Percentiles rank a stretch among this genome's conserved stretches.
Conservation (phyloP, 1,139 yeast species). For the Spathaspora sp. region DNA sequence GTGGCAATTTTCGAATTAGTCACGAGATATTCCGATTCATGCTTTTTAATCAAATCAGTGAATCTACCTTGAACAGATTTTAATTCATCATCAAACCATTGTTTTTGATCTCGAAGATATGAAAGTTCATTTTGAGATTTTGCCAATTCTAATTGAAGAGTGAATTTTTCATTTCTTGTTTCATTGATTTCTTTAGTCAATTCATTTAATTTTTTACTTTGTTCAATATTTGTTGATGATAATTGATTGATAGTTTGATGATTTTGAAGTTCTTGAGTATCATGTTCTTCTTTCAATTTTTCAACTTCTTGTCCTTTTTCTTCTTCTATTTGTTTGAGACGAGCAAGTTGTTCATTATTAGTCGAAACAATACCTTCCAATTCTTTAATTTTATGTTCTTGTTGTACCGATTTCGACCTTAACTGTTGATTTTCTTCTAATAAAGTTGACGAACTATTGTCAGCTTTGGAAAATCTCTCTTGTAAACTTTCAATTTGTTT, state of each 20-base stretch:
- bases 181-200: slow-evolving; percentile 39
- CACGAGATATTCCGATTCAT: slow-evolving; percentile 35
- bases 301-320: slow-evolving; percentile 9
- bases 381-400: slow-evolving; percentile 16
- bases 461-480: slow-evolving; percentile 18
- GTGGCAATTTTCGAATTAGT: slow-evolving; percentile 31
- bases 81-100: slow-evolving; percentile 54
- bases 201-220: slow-evolving; percentile 38
- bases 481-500: slow-evolving; percentile 29
- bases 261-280: slow-evolving; percentile 10
- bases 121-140: slow-evolving; percentile 38
- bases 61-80: slow-evolving; percentile 34
- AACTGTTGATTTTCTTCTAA: slow-evolving; percentile 25
- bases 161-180: slow-evolving; percentile 35
- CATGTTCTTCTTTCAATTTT: slow-evolving; percentile 10
- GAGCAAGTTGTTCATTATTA: slow-evolving; percentile 7
- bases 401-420: slow-evolving; percentile 19
- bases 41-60: slow-evolving; percentile 40
- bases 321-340: slow-evolving; percentile 8
- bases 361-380: slow-evolving; percentile 14
- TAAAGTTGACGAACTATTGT: slow-evolving; percentile 10
- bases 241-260: slow-evolving; percentile 42
- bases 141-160: slow-evolving; percentile 42
- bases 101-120: slow-evolving; percentile 36
- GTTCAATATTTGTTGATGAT: slow-evolving; percentile 50